Conservation (phyloP, 257 asterid genomes). For the Nicotiana paniculata region DNA sequence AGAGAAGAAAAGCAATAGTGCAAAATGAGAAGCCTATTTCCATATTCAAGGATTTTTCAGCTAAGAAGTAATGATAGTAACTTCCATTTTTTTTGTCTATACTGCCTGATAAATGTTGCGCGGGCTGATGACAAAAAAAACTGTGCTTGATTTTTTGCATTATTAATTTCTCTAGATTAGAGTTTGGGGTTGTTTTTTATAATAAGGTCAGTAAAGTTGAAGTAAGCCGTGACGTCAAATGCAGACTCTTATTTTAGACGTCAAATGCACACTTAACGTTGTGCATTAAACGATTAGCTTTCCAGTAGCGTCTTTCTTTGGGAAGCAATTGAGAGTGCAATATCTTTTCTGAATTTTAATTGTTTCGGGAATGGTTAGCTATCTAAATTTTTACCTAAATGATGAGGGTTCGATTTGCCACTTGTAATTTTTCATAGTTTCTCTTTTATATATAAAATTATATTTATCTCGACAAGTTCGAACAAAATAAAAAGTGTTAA, state of each 20-base stretch:
- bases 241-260: not conserved
- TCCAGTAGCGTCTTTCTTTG: not conserved
- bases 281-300: not conserved
- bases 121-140: not conserved
- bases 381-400: too few species aligned
- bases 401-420: too few species aligned
- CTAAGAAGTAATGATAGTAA: not conserved
- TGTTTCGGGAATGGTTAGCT: too few species aligned
- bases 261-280: not conserved
- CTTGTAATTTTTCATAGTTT: too few species aligned
- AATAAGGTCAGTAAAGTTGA: not conserved
- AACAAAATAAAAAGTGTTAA: too few species aligned
- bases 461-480: too few species aligned
- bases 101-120: not conserved
- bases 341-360: not conserved
- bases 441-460: too few species aligned
- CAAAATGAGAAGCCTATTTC: slow-evolving; percentile 12
- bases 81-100: not conserved
- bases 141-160: not conserved
- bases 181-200: not conserved
- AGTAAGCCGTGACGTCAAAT: slow-evolving; percentile 1
- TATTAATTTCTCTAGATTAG: not conserved
- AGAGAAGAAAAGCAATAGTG: slow-evolving; percentile 8
- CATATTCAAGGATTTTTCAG: not conserved
- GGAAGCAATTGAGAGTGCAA: not conserved